Percentiles rank a stretch among this genome's conserved stretches.
These are phyloP conservation scores for Penicillium nordicum DNA, from an alignment of 2,329 filamentous ascomycete species.

Conservation along the genomic window DNA sequence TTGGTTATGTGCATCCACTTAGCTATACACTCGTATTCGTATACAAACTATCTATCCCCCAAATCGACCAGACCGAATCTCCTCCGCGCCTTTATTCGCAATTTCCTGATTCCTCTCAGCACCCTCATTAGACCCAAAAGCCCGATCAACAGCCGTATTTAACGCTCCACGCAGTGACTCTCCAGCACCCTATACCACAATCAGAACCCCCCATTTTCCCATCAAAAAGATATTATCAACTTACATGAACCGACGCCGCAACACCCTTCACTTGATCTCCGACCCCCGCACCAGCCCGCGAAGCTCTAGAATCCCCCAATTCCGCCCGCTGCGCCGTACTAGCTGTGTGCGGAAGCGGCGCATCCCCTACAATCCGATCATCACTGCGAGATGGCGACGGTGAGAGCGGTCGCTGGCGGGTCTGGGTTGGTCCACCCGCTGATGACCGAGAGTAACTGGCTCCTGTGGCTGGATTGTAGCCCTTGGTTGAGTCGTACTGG, in stretches of 20 bases:
- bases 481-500: conserved; percentile 17
- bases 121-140: conserved; percentile 37
- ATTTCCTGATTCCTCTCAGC: conserved; percentile 37
- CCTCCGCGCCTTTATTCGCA: conserved; percentile 34
- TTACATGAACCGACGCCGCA: conserved; percentile 37
- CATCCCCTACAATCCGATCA: conserved; percentile 11
- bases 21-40: too few species aligned
- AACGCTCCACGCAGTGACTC: conserved; percentile 41
- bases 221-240: conserved; percentile 9
- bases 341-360: conserved; percentile 17
- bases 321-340: conserved; percentile 16
- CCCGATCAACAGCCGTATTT: conserved; percentile 38
- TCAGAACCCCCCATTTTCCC: neutral
- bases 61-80: conserved; percentile 34
- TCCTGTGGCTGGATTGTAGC: conserved; percentile 29
- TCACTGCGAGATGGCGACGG: conserved; percentile 17
- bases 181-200: conserved; percentile 34
- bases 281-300: conserved; percentile 18
- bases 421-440: conserved; percentile 1
- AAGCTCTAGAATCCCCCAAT: conserved; percentile 7
- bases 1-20: too few species aligned
- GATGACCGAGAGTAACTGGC: conserved; percentile 18
- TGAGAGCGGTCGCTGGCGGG: conserved; percentile 6
- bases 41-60: neutral
- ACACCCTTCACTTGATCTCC: conserved; percentile 27